phyloP scores from a whole-genome alignment of 768 basidiomycete species.

The Calocybe cyanea region DNA sequence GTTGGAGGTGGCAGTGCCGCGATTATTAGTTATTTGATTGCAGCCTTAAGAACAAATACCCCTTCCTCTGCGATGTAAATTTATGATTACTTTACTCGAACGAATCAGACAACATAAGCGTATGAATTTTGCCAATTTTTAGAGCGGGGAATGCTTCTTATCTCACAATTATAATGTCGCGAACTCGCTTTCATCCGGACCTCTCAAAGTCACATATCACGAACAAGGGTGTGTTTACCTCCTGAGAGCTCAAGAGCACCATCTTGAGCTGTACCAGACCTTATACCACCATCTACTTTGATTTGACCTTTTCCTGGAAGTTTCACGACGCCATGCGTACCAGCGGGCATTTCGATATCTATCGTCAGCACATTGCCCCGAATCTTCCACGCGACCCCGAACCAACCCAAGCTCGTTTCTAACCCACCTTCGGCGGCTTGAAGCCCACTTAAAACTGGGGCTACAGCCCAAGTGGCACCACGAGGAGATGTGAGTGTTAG shows the following conservation, averaged over 20 bases:
- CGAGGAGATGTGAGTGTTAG: constrained; percentile 36
- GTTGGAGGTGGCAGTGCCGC: too few species aligned
- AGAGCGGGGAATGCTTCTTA: too few species aligned
- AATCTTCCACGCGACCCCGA: constrained; percentile 36
- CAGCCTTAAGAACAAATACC: too few species aligned
- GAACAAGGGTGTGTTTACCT: constrained; percentile 11
- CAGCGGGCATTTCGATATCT: constrained; percentile 21
- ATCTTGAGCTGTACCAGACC: background rate
- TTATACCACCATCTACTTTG: constrained; percentile 15
- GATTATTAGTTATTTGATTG: too few species aligned
- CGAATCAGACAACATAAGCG: too few species aligned
- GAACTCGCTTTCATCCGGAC: too few species aligned
- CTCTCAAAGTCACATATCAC: background rate
- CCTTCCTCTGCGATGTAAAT: too few species aligned
- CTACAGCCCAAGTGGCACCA: constrained; percentile 39
- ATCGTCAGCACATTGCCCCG: constrained; percentile 15
- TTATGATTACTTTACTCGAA: too few species aligned
- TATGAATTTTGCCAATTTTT: too few species aligned
- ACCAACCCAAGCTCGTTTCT: constrained; percentile 43
- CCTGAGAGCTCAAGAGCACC: constrained; percentile 9
- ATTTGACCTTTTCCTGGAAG: constrained; percentile 22
- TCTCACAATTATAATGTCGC: too few species aligned
- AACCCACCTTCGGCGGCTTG: constrained; percentile 40
- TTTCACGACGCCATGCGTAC: constrained; percentile 23
- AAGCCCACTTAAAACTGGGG: constrained; percentile 40